These are phyloP conservation scores for Gossypium davidsonii DNA, from an alignment of 441 rosid species.

Conservation along the genomic window DNA sequence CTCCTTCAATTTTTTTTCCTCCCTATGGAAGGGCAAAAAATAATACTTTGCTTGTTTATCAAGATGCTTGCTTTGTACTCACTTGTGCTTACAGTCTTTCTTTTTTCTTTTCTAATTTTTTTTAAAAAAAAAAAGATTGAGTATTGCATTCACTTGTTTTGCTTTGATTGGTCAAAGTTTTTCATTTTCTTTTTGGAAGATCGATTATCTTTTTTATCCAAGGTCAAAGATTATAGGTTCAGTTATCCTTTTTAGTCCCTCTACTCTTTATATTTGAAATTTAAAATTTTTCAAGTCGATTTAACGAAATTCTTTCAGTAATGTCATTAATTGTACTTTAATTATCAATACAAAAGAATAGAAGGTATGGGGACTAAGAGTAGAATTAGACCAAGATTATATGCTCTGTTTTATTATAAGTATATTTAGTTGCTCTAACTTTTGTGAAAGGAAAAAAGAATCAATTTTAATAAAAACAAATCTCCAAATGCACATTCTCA, in stretches of 20 bases:
- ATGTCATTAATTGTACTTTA: too few relatives aligned
- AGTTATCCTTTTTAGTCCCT: too few relatives aligned
- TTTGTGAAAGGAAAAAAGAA: neutral
- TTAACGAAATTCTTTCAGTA: too few relatives aligned
- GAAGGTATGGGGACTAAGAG: too few relatives aligned
- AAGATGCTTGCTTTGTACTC: neutral
- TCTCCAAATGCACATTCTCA: neutral
- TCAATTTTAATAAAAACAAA: too few relatives aligned
- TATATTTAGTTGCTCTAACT: neutral
- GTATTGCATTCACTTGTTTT: neutral
- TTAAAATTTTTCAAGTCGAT: too few relatives aligned
- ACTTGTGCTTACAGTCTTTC: neutral
- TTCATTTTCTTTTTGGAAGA: neutral
- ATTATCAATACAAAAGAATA: too few relatives aligned
- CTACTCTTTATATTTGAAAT: too few relatives aligned
- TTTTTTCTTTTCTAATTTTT: neutral
- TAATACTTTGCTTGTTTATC: conserved; percentile 10
- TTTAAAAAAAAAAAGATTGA: too few relatives aligned
- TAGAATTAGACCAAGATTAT: too few relatives aligned
- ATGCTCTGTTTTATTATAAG: neutral
- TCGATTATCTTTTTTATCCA: neutral
- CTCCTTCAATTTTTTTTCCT: neutral
- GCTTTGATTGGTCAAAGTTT: neutral
- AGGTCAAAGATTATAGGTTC: neutral
- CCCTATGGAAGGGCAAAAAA: neutral